These are phyloP conservation scores for Colletotrichum sp. DNA, from an alignment of 2,329 filamentous ascomycete species.

Conservation along the genomic window DNA sequence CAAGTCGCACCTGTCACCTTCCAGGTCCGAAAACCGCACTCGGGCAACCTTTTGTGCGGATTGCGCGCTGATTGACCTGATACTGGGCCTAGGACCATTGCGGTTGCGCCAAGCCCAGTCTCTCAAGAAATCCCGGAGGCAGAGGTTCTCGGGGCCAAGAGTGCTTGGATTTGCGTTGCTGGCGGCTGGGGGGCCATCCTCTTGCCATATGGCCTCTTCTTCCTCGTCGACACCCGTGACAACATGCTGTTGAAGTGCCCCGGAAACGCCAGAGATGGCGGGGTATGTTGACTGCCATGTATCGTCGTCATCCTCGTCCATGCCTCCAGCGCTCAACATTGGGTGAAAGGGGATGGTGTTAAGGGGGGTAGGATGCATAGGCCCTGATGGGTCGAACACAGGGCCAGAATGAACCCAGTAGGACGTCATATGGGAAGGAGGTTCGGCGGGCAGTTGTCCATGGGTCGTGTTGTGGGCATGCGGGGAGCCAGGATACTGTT, in stretches of 20 bases:
- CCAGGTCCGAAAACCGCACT: slow-evolving; percentile 48
- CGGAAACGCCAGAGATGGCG: neutral
- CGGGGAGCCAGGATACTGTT: neutral
- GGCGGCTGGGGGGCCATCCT: slow-evolving; percentile 3
- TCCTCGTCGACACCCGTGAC: slow-evolving; percentile 1
- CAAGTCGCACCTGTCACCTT: slow-evolving; percentile 61
- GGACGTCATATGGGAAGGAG: slow-evolving; percentile 3
- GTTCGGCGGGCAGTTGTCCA: neutral
- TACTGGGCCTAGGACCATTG: slow-evolving; percentile 28
- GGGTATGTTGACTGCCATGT: neutral
- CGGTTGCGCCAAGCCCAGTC: slow-evolving; percentile 46
- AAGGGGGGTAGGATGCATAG: slow-evolving; percentile 9
- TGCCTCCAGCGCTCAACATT: slow-evolving; percentile 6
- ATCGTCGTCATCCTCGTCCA: slow-evolving; percentile 12
- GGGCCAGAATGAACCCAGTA: neutral
- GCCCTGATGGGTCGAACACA: neutral
- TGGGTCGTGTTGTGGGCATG: neutral
- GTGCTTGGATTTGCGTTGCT: slow-evolving; percentile 33
- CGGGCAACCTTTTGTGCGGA: slow-evolving; percentile 26
- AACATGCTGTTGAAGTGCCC: slow-evolving; percentile 9
- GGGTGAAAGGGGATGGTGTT: slow-evolving; percentile 15
- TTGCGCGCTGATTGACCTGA: slow-evolving; percentile 34
- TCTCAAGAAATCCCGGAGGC: slow-evolving; percentile 54
- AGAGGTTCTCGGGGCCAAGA: slow-evolving; percentile 55
- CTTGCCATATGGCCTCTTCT: slow-evolving; percentile 11